Base-by-base conservation (phyloP, 306 rosid species). In the Trifolium fragiferum region DNA sequence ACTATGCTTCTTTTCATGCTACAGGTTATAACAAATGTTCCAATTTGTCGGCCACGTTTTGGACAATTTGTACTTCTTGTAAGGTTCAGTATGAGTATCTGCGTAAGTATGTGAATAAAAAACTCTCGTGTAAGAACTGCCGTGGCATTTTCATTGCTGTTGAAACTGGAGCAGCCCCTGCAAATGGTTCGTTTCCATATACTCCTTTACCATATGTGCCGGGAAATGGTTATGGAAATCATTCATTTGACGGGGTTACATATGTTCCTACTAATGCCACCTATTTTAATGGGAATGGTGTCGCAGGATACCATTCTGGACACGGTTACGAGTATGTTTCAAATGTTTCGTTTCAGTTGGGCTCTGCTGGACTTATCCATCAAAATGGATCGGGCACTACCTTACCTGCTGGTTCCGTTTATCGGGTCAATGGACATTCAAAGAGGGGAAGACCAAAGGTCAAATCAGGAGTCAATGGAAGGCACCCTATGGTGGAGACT, bases 21-120 rank as follows among this genome's bases (percentile, higher is more conserved):
- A 12, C 63, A 23, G 37, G 35, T 57, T 57, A 57, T 57, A 57
- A 57, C 63, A 57, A 57, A 13, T 57, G 63, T 23, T 57, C 63
- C 10, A 57, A 57, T 11, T 23, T 57, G 37, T 7, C 63, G 10
- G 21, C 87, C 41, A 92, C 99, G 43, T 95, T 95, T 84, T 95
- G 99, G 99, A 95, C 99, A 11, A 89, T 95, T 38, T 95, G 99
- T 85, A 95, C 97, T 55, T 85, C 98, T 33, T 95, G 99, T 73
- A 92, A 91, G 73, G 98, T 95, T 80, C 99, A 95, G 80, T 95
- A 95, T 41, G 99, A 95, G 85, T 95, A 95, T 84, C 88, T 95
- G 63, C 94, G 99, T 73, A 95, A 95, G 87, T 95, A 95, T 37
- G 97, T 95, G 78, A 95, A 95, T 82, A 95, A 95, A 86, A 92